A percentile compares a stretch with the other conserved stretches of the same genome.
These are phyloP conservation scores for Globisporangium barbulae DNA, from an alignment of 352 stramenopile genomes.

Conservation along the genomic window DNA sequence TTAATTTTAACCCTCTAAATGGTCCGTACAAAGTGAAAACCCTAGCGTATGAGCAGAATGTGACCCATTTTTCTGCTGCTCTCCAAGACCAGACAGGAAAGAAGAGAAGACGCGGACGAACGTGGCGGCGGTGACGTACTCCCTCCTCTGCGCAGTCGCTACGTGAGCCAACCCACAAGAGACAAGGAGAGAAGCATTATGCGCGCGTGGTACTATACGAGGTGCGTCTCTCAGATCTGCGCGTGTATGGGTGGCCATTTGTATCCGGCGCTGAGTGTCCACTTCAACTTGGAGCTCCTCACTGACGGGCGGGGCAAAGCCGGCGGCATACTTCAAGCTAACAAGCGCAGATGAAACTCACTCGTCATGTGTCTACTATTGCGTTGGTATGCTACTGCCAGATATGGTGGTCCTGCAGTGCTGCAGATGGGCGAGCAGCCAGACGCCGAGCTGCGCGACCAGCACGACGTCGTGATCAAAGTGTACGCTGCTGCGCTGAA, in stretches of 20 bases:
- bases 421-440: conserved; percentile 58
- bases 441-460: conserved; percentile 39
- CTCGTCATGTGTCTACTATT: neutral
- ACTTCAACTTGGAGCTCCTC: conserved; percentile 5
- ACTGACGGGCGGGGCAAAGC: neutral
- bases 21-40: too few relatives aligned
- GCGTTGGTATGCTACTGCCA: conserved; percentile 17
- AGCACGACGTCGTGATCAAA: conserved; percentile 59
- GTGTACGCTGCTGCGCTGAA: conserved; percentile 62
- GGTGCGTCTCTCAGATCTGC: conserved; percentile 26
- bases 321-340: neutral
- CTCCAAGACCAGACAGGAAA: too few relatives aligned
- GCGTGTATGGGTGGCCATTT: neutral
- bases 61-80: too few relatives aligned
- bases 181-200: conserved; percentile 22
- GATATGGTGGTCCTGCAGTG: conserved; percentile 57
- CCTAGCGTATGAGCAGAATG: too few relatives aligned
- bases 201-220: conserved; percentile 78
- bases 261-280: neutral
- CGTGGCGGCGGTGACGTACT: neutral
- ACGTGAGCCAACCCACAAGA: neutral
- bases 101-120: too few relatives aligned
- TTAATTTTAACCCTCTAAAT: too few relatives aligned
- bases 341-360: neutral
- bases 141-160: neutral